Evolutionary conservation across 371 early-diverging fungal genomes (phyloP), one percentile per base, ranked within the genome.

Genomic region (Mortierella sp.): DNA sequence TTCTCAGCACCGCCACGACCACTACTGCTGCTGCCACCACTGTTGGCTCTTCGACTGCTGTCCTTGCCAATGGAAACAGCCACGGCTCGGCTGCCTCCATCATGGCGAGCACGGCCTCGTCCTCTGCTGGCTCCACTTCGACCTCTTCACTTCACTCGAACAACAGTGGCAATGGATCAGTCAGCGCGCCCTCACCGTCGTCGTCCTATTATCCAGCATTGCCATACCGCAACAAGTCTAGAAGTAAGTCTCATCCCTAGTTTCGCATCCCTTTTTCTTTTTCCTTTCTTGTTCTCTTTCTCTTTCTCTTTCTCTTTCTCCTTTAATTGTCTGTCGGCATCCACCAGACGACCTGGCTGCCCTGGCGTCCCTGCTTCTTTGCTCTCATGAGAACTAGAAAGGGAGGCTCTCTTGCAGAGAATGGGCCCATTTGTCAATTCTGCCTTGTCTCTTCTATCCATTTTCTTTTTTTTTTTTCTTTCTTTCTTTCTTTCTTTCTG

Each of bases 171-270:
- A 70, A 44, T 56, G 64, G 59, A 58, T 50, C 28, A n/a, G 50
- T 45, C 18, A 55, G 43, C 44, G 57, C 57, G 12, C 25, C 44
- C 4, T 37, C 71, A 1, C 16, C 72, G 1, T 69, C 74, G 43
- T 65, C 70, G 4, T 57, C 57, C n/a, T 66, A 65, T 18, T 75
- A 66, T 44, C 75, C 75, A 48, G 57, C 70, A 16, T 70, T 70
- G 46, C 75, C 75, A 26, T 44, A 45, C 58, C 70, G 75, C 7
- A 75, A 70, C 66, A 75, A 75, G 66, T 75, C 75, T 1, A 65
- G 75, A 57, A 75, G 75, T 75, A 66, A 75, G 75, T 70, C 44
- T 11, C 15, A 58, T 29, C 29, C 58, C 43, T 47, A 25, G 47
- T 21, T 11, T 60, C 25, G 11, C 1, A 23, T 46, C 11, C 45